phyloP scores from a whole-genome alignment of 108 stramenopile species.

The Stephanodiscus minutulus region DNA sequence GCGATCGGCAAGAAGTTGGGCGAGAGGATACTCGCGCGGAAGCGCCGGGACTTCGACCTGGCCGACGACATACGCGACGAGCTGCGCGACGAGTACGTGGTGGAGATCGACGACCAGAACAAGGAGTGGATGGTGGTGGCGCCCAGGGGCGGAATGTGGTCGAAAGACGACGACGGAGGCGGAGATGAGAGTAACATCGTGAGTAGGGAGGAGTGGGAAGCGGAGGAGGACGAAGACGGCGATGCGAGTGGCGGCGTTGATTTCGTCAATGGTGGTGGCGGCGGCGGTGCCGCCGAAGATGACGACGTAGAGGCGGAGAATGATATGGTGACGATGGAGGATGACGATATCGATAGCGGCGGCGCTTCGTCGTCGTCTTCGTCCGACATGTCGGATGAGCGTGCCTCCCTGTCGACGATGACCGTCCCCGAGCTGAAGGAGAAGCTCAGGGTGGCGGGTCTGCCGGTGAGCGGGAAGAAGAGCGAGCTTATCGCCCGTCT shows the following conservation, averaged over 20 bases:
- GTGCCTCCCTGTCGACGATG: conserved; percentile 24
- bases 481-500: conserved; percentile 67
- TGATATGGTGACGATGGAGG: neutral
- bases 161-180: conserved; percentile 24
- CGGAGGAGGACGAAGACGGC: conserved; percentile 9
- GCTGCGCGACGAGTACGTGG: conserved; percentile 41
- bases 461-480: conserved; percentile 69
- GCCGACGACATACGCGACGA: conserved; percentile 66
- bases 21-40: conserved; percentile 57
- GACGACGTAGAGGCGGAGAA: conserved; percentile 17
- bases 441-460: conserved; percentile 52
- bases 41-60: conserved; percentile 51
- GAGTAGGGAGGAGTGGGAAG: conserved; percentile 39
- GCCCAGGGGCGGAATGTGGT: conserved; percentile 36
- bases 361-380: conserved; percentile 13
- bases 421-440: conserved; percentile 67
- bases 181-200: conserved; percentile 26
- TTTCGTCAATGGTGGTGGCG: conserved; percentile 12
- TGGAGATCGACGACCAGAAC: conserved; percentile 55
- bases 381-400: neutral
- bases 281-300: conserved; percentile 6
- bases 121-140: conserved; percentile 54
- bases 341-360: neutral
- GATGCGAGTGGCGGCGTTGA: conserved; percentile 10
- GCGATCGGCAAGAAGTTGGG: conserved; percentile 35